A percentile compares a stretch with the other conserved stretches of the same genome.
phyloP scores from a whole-genome alignment of 306 rosid genomes.

The Leucaena leucocephala region DNA sequence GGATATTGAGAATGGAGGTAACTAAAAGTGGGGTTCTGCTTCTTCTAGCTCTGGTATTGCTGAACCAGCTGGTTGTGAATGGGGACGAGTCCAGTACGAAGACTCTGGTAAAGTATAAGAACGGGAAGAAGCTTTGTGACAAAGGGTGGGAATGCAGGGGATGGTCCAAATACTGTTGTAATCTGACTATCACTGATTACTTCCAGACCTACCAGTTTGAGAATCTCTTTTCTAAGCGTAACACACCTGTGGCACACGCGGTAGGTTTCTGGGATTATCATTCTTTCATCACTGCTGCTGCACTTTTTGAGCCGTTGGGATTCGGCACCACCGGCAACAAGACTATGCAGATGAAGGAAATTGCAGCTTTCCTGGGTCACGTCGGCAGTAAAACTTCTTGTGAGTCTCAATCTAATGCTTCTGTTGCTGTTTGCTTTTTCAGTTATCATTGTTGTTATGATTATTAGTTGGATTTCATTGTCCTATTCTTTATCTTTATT shows the following conservation, averaged over 20 bases:
- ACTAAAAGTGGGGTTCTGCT: constrained; percentile 20
- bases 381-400: constrained; percentile 90
- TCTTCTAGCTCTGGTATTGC: constrained; percentile 11
- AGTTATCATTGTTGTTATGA: neutral
- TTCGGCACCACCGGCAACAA: constrained; percentile 91
- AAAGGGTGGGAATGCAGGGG: constrained; percentile 85
- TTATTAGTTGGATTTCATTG: neutral
- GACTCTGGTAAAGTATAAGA: constrained; percentile 56
- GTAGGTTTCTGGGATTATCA: constrained; percentile 87
- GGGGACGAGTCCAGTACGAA: constrained; percentile 40
- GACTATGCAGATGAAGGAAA: constrained; percentile 75
- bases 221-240: constrained; percentile 78
- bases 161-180: constrained; percentile 77
- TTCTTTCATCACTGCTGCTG: constrained; percentile 74
- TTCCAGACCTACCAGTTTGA: constrained; percentile 86
- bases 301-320: constrained; percentile 70
- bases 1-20: constrained; percentile 9
- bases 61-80: constrained; percentile 30
- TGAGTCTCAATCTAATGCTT: constrained; percentile 36
- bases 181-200: constrained; percentile 68
- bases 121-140: constrained; percentile 70
- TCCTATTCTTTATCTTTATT: neutral
- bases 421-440: neutral
- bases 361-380: constrained; percentile 88
- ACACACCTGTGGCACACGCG: constrained; percentile 79